Base-by-base conservation (phyloP, 805 yeast species). In the Zygosaccharomyces bailii region DNA sequence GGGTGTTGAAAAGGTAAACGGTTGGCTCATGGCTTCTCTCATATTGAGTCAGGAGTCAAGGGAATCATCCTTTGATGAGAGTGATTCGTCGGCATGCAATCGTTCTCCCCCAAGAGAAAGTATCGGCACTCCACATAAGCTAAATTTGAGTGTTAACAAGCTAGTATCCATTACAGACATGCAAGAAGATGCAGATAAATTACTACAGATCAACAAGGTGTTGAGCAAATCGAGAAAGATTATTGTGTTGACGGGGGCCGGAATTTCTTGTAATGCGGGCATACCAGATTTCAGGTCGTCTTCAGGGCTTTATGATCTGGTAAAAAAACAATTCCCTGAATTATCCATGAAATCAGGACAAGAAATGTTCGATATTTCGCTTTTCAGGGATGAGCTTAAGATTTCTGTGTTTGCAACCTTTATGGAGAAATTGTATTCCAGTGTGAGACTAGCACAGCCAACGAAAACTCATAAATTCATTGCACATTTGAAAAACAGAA, bases 191-290 rank as follows among this genome's bases (percentile, higher is more conserved):
- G 44, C 55, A 35, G 52, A 48, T 23, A 42, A 44, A 7, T 43
- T 64, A 19, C 27, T 46, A 2, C 57, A 52, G 39, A 62, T 70
- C 7, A 57, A 55, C 42, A 61, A 53, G 34, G 33, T 52, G 17
- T 43, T 67, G 17, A 52, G 49, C 25, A 53, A 59, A 36, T 59
- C 71, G 4, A 58, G 74, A 43, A 79, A 75, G 55, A 68, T 82
- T n/a, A 72, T 84, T 16, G 73, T 86, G 3, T 70, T 90, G 43
- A 89, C 96, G 0, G 98, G 99, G 5, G 99, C 99, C 2, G 99
- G 99, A 0, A 88, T 91, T 46, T 87, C 96, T 11, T 88, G 96
- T 61, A 87, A 86, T 60, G 97, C 98, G 1, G 98, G 99, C 0
- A 93, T 91, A 37, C 99, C 99, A 29, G 98, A 91, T 61, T 90